A percentile compares a stretch with the other conserved stretches of the same genome.
Evolutionary conservation across 345 rosid genomes (phyloP).

Genomic region (Aurinia saxatilis): DNA sequence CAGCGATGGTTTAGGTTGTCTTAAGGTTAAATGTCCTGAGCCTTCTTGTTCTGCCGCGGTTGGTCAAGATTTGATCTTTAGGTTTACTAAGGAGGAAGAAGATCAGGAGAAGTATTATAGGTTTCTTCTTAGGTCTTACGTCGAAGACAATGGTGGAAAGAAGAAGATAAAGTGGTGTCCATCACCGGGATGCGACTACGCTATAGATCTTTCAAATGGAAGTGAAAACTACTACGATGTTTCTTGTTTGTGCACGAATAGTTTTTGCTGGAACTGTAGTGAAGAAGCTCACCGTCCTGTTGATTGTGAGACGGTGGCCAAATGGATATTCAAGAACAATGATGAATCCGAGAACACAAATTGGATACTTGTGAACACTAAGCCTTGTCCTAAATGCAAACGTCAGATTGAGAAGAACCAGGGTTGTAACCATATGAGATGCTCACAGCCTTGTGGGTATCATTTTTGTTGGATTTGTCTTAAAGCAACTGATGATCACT

Average conservation of each 20-base stretch:
- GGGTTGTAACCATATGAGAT: conserved; percentile 27
- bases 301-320: too few species aligned
- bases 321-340: too few species aligned
- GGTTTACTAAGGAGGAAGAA: not conserved
- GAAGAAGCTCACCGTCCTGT: conserved; percentile 28
- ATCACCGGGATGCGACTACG: too few species aligned
- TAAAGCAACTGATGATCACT: not conserved
- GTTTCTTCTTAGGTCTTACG: conserved; percentile 40
- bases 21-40: conserved; percentile 18
- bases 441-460: not conserved
- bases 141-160: conserved; percentile 59
- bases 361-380: conserved; percentile 23
- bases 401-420: conserved; percentile 22
- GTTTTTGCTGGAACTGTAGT: too few species aligned
- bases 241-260: conserved; percentile 19
- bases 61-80: conserved; percentile 22
- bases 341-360: too few species aligned
- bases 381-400: conserved; percentile 27
- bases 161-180: too few species aligned
- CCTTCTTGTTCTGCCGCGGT: conserved; percentile 22
- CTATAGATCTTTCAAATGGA: too few species aligned
- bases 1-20: conserved; percentile 14
- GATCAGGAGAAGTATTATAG: conserved; percentile 13
- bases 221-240: conserved; percentile 18
- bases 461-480: conserved; percentile 22